Percentiles rank a stretch among this genome's conserved stretches.
phyloP scores from a whole-genome alignment of 768 basidiomycete species.

The Mrakia blollopis region DNA sequence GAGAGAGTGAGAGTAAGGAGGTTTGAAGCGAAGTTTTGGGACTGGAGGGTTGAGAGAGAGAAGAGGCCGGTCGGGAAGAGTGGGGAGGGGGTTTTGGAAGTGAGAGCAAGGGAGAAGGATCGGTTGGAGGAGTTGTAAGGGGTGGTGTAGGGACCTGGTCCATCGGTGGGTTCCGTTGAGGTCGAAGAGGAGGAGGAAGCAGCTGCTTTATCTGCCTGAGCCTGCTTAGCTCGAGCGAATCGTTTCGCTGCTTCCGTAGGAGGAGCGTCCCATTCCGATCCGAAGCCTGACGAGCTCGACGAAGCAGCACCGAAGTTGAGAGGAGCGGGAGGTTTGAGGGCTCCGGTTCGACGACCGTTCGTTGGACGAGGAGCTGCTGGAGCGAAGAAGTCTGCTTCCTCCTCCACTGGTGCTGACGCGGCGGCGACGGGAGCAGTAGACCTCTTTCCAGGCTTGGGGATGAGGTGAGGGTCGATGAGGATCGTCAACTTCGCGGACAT shows the following conservation, averaged over 20 bases:
- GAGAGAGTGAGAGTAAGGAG: slow-evolving; percentile 1
- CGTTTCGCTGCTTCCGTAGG: background rate
- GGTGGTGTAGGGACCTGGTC: background rate
- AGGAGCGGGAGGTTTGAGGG: background rate
- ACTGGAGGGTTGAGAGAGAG: background rate
- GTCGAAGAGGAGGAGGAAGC: background rate
- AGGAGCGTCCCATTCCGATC: background rate
- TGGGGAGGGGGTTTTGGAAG: slow-evolving; percentile 1
- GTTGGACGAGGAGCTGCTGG: background rate
- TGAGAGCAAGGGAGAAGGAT: slow-evolving; percentile 1
- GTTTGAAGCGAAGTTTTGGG: background rate
- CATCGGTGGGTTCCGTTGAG: background rate
- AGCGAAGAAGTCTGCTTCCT: background rate
- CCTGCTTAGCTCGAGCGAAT: background rate
- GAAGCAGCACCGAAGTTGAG: background rate
- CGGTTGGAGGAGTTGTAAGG: slow-evolving; percentile 9
- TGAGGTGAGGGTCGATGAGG: slow-evolving; percentile 19
- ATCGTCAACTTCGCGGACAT: background rate
- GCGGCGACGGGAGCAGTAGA: background rate
- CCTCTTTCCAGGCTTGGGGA: slow-evolving; percentile 3
- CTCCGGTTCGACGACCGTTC: background rate
- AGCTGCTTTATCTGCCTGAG: background rate
- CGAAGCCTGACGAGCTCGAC: background rate
- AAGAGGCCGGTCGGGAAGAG: slow-evolving; percentile 12
- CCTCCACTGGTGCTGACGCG: background rate